phyloP scores from a whole-genome alignment of 129 eudicot species.

The Saussurea involucrata region DNA sequence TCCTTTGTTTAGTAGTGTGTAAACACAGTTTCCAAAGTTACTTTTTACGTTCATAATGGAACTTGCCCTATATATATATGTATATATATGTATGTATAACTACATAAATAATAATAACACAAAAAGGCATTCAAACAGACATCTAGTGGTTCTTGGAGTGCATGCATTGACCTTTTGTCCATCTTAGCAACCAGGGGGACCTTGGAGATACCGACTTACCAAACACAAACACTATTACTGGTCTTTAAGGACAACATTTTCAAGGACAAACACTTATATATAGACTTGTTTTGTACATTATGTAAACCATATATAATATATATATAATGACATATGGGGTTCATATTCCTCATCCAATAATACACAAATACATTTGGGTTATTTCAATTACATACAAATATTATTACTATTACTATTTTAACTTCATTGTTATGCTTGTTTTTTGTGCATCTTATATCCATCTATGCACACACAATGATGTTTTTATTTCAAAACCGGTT shows the following conservation, averaged over 20 bases:
- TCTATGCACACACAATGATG: too few species aligned
- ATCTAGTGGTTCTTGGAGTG: conserved; percentile 18
- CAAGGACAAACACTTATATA: conserved; percentile 12
- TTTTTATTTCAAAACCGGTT: too few species aligned
- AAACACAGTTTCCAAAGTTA: too few species aligned
- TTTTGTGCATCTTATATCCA: background rate
- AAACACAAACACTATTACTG: conserved; percentile 17
- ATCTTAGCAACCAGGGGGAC: conserved; percentile 20
- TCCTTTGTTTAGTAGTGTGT: too few species aligned
- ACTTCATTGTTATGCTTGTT: background rate
- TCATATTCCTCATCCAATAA: background rate
- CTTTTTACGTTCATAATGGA: too few species aligned
- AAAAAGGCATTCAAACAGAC: conserved; percentile 26
- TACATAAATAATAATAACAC: background rate
- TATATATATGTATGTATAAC: background rate
- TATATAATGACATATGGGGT: background rate
- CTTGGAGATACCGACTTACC: conserved; percentile 21
- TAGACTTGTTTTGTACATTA: background rate
- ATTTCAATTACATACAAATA: too few species aligned
- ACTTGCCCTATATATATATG: background rate
- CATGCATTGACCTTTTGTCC: conserved; percentile 27
- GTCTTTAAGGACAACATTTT: conserved; percentile 24
- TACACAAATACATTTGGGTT: background rate
- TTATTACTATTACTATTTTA: too few species aligned
- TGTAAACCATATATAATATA: background rate